Base-by-base conservation (phyloP, 2,329 filamentous ascomycete genomes). In the Amphichorda felina region DNA sequence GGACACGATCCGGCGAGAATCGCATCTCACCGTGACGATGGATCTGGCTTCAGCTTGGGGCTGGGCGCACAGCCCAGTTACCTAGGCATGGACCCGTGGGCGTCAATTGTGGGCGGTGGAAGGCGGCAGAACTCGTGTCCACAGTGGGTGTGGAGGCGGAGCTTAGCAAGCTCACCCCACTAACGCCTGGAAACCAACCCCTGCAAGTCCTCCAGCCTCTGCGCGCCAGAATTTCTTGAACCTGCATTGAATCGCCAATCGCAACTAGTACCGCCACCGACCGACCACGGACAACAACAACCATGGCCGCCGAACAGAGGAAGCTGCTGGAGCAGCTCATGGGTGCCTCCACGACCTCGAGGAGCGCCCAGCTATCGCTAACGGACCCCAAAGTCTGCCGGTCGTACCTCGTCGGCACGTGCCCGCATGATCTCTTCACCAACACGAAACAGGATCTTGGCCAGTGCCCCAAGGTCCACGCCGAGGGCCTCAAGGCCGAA, bases 371-470 rank as follows among this genome's bases (percentile, higher is more conserved):
- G 57, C 74, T 96, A 48, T 81, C 82, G 43, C 82, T 98, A 49
- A 91, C 79, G 40, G 91, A 96, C 59, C 72, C 83, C 36, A 95
- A 94, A 62, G 84, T 94, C 49, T 98, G 91, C 67, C 84, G 86
- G 37, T 95, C 88, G 14, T 96, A 89, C 59, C 74, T 98, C 34
- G 87, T 76, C 42, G 91, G 91, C 49, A 93, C 85, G 40, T 98
- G 91, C 58, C 91, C 91, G 1, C 89, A 96, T 68, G 91, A 98
- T 56, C 85, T 98, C 53, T 98, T 98, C 72, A 98, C 89, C 45
- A 98, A 98, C 64, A 98, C 91, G 31, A 96, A 95, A 66, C 88
- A 96, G 40, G 91, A 98, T 56, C 74, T 96, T 24, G 91, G 91
- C 3, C 74, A 78, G 1, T 98, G 91, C 53, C 75, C 84, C 34